Evolutionary conservation across 2,329 filamentous ascomycete genomes (phyloP).

Genomic region (Nigrospora oryzae): DNA sequence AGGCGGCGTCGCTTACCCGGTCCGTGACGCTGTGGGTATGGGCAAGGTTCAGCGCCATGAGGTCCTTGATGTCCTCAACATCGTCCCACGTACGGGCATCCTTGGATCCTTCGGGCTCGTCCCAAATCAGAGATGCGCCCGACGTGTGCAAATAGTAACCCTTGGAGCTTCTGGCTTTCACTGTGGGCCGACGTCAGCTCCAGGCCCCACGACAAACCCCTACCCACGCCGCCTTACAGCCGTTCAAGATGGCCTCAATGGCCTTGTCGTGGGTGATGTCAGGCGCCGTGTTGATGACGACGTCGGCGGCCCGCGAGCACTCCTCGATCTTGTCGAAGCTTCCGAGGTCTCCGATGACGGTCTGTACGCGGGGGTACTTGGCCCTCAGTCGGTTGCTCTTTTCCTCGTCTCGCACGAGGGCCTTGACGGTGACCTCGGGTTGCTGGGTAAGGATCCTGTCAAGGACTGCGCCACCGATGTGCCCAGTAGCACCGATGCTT

Average conservation of each 20-base stretch:
- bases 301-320: conserved; percentile 7
- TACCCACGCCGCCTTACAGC: neutral
- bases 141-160: conserved; percentile 10
- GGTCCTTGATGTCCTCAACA: conserved; percentile 6
- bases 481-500: conserved; percentile 10
- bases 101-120: conserved; percentile 4
- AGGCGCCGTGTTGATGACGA: conserved; percentile 10
- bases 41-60: conserved; percentile 2
- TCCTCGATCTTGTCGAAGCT: conserved; percentile 3
- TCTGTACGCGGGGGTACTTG: conserved; percentile 8
- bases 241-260: conserved; percentile 5
- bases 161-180: conserved; percentile 1
- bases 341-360: conserved; percentile 5
- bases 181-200: neutral
- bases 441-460: conserved; percentile 6
- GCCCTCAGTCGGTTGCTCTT: conserved; percentile 5
- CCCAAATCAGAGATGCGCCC: conserved; percentile 10
- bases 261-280: conserved; percentile 9
- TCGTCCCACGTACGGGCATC: conserved; percentile 10
- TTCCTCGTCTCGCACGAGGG: conserved; percentile 5
- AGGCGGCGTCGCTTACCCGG: neutral
- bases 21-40: conserved; percentile 10
- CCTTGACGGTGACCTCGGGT: conserved; percentile 5
- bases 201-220: too few species aligned
- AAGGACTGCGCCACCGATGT: conserved; percentile 10